phyloP scores from a whole-genome alignment of 495 filamentous ascomycete genomes.

The Sabuloglossum arenarium region DNA sequence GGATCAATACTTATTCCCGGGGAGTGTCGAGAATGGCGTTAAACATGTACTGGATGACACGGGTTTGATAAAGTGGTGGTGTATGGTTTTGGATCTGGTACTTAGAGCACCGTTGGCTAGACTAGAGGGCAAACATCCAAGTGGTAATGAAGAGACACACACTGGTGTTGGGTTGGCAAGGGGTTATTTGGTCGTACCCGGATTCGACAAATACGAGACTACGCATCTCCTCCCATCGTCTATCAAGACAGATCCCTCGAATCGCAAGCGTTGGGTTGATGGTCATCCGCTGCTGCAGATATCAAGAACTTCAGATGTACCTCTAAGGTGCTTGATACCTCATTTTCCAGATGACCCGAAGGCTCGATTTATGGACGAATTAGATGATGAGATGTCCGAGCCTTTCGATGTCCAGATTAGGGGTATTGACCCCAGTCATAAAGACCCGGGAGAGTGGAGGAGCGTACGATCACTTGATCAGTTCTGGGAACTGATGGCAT shows the following conservation, averaged over 20 bases:
- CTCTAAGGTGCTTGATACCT: slow-evolving; percentile 73
- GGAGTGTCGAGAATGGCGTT: slow-evolving; percentile 58
- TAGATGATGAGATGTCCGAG: slow-evolving; percentile 54
- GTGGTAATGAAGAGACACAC: slow-evolving; percentile 13
- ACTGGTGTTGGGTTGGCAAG: slow-evolving; percentile 20
- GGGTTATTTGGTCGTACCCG: slow-evolving; percentile 74
- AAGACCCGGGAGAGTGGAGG: slow-evolving; percentile 48
- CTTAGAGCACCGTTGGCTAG: slow-evolving; percentile 24
- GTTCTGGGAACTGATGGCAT: slow-evolving; percentile 99
- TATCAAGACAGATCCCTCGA: slow-evolving; percentile 20
- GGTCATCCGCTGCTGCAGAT: slow-evolving; percentile 45
- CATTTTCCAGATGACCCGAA: slow-evolving; percentile 94
- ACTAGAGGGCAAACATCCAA: slow-evolving; percentile 8
- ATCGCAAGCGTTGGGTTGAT: slow-evolving; percentile 27
- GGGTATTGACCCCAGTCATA: slow-evolving; percentile 14
- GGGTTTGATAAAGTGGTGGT: slow-evolving; percentile 89
- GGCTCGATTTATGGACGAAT: slow-evolving; percentile 67
- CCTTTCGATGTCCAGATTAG: slow-evolving; percentile 18
- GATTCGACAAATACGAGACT: slow-evolving; percentile 59
- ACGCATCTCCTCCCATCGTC: slow-evolving; percentile 33
- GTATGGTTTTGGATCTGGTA: slow-evolving; percentile 60
- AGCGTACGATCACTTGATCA: slow-evolving; percentile 63
- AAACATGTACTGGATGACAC: slow-evolving; percentile 93
- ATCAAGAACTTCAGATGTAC: slow-evolving; percentile 31
- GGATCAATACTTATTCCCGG: slow-evolving; percentile 86